A percentile compares a stretch with the other conserved stretches of the same genome.
Conservation (phyloP, 495 filamentous ascomycete species). For the Penicillium samsonianum region DNA sequence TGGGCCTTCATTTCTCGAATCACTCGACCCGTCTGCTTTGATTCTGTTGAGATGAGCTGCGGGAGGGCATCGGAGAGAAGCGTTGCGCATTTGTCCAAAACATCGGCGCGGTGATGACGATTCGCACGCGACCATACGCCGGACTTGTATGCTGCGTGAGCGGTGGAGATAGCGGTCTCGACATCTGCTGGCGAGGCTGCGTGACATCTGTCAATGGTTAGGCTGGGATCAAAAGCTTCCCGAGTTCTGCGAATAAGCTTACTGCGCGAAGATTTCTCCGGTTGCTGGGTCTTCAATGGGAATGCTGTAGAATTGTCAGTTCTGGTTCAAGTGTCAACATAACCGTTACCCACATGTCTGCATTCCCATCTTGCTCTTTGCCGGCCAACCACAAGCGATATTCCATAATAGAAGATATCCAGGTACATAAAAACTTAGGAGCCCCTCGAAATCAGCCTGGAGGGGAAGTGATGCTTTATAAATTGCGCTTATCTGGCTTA, state of each 20-base stretch:
- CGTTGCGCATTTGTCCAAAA: constrained; percentile 56
- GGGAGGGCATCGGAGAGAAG: constrained; percentile 52
- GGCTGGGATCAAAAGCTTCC: not conserved
- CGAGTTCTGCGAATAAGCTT: not conserved
- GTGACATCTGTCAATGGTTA: constrained; percentile 30
- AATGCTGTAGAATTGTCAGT: constrained; percentile 16
- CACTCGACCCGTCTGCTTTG: constrained; percentile 61
- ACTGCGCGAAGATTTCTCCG: constrained; percentile 24
- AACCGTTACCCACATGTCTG: constrained; percentile 1
- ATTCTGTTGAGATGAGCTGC: constrained; percentile 56
- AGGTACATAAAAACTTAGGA: not conserved
- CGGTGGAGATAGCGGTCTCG: constrained; percentile 43
- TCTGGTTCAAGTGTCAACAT: not conserved
- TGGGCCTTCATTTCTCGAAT: constrained; percentile 68
- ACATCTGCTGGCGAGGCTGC: constrained; percentile 52
- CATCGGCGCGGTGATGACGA: constrained; percentile 52
- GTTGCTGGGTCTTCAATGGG: constrained; percentile 28
- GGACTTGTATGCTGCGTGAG: constrained; percentile 51
- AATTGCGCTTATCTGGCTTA: constrained; percentile 6
- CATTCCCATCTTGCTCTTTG: constrained; percentile 11
- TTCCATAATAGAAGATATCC: constrained; percentile 2
- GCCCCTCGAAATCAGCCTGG: not conserved
- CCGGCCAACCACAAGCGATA: constrained; percentile 10
- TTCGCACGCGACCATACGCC: constrained; percentile 61
- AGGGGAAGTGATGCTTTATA: not conserved